phyloP scores from a whole-genome alignment of 495 filamentous ascomycete genomes.

The Penicillium antarcticum region DNA sequence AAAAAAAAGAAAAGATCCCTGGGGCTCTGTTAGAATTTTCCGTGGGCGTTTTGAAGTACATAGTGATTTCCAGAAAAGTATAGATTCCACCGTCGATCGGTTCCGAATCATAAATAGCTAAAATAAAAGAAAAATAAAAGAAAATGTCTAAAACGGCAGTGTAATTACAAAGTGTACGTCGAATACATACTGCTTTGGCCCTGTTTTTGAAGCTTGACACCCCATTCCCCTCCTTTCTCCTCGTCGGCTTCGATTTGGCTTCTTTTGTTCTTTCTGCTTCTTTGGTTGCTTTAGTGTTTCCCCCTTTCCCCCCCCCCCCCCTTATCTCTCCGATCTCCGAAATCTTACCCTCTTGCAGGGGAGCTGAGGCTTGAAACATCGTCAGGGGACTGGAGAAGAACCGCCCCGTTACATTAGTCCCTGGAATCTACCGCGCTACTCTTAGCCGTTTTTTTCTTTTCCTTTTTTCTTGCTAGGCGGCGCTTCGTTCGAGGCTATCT shows the following conservation, averaged over 20 bases:
- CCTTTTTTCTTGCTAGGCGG: conserved; percentile 18
- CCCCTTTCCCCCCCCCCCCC: conserved; percentile 2
- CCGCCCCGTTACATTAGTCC: conserved; percentile 2
- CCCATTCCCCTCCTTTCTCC: conserved; percentile 8
- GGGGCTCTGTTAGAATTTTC: not conserved
- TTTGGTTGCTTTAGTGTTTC: conserved; percentile 9
- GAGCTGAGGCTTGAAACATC: not conserved
- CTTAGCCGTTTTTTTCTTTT: conserved; percentile 22
- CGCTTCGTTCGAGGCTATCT: conserved; percentile 21
- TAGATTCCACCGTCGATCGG: conserved; percentile 26
- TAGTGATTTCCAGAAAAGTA: conserved; percentile 18
- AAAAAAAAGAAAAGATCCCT: not conserved
- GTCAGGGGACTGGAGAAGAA: not conserved
- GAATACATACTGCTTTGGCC: conserved; percentile 8
- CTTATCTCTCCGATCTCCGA: not conserved
- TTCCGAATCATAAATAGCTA: conserved; percentile 11
- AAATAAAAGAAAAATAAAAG: conserved; percentile 8
- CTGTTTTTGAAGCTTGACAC: conserved; percentile 19
- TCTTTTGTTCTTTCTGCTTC: conserved; percentile 3
- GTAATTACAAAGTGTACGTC: not conserved
- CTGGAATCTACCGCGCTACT: conserved; percentile 28
- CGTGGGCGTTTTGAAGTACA: conserved; percentile 7
- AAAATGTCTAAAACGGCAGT: conserved; percentile 7
- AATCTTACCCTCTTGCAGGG: not conserved
- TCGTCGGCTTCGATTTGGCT: conserved; percentile 7